Percentiles rank a stretch among this genome's conserved stretches.
These are phyloP conservation scores for Cercospora canescens DNA, from an alignment of 2,329 filamentous ascomycete species.

Conservation along the genomic window DNA sequence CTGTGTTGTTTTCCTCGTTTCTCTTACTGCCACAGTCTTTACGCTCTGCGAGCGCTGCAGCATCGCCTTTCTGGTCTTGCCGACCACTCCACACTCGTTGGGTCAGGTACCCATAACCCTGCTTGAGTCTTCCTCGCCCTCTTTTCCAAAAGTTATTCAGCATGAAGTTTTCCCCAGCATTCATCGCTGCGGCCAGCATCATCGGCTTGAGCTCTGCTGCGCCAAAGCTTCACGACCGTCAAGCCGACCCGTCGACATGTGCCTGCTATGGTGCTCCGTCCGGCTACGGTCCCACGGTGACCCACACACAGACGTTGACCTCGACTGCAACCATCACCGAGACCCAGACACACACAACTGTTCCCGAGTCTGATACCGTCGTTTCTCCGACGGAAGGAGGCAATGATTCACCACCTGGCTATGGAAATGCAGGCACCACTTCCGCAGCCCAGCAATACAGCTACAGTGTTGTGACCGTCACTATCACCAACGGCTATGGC, in stretches of 20 bases:
- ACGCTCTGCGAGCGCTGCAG: slow-evolving; percentile 36
- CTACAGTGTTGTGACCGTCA: slow-evolving; percentile 17
- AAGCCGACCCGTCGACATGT: slow-evolving; percentile 39
- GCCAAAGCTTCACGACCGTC: slow-evolving; percentile 49
- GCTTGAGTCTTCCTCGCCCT: slow-evolving; percentile 11
- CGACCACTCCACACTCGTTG: slow-evolving; percentile 26
- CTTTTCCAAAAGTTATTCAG: slow-evolving; percentile 18
- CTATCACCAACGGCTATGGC: slow-evolving; percentile 14
- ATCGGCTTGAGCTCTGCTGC: slow-evolving; percentile 47
- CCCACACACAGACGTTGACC: slow-evolving; percentile 24
- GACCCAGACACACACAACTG: slow-evolving; percentile 10
- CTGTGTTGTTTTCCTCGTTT: neutral
- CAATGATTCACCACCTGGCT: slow-evolving; percentile 14
- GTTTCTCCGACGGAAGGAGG: slow-evolving; percentile 18
- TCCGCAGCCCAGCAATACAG: slow-evolving; percentile 15
- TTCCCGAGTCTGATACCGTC: slow-evolving; percentile 14
- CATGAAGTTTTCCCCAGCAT: slow-evolving; percentile 40
- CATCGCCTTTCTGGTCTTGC: slow-evolving; percentile 27
- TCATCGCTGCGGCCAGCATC: slow-evolving; percentile 47
- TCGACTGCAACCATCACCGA: slow-evolving; percentile 17
- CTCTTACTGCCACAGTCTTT: slow-evolving; percentile 22
- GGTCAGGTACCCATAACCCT: slow-evolving; percentile 12
- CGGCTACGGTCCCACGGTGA: slow-evolving; percentile 17
- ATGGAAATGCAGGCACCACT: slow-evolving; percentile 5
- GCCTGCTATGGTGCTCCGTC: slow-evolving; percentile 15